Evolutionary conservation across 2,329 filamentous ascomycete genomes (phyloP).

Genomic region (Cladobotryum mycophilum): DNA sequence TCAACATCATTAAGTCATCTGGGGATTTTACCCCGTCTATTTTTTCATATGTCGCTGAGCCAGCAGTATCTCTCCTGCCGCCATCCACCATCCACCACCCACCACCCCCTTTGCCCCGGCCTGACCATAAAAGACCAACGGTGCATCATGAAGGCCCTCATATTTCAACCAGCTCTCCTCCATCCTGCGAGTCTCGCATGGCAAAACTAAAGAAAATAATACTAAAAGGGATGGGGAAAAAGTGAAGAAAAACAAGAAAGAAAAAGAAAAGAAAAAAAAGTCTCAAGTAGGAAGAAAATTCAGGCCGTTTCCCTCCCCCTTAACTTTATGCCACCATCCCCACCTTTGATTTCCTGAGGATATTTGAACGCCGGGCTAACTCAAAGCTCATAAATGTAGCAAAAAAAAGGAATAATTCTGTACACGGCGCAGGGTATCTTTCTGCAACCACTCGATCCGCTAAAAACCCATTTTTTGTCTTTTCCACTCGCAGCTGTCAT

Average conservation of each 20-base stretch:
- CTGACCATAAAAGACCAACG: background rate
- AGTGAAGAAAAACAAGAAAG: background rate
- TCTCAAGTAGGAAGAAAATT: background rate
- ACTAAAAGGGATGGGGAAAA: too few species aligned
- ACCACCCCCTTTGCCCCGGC: background rate
- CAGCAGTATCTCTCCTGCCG: background rate
- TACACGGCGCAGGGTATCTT: slow-evolving; percentile 28
- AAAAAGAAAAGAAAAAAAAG: background rate
- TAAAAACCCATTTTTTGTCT: slow-evolving; percentile 9
- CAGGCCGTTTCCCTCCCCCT: background rate
- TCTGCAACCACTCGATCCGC: slow-evolving; percentile 9
- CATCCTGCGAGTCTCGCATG: slow-evolving; percentile 1
- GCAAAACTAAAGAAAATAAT: background rate
- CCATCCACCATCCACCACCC: background rate
- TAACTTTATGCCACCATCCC: background rate
- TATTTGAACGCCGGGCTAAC: slow-evolving; percentile 15
- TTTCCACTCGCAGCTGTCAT: slow-evolving; percentile 13
- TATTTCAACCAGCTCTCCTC: background rate
- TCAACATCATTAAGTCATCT: background rate
- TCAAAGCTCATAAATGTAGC: slow-evolving; percentile 16
- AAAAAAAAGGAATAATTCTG: slow-evolving; percentile 19
- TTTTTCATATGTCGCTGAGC: background rate
- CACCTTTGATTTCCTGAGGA: slow-evolving; percentile 1
- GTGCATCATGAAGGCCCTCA: background rate
- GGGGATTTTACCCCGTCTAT: background rate